These are phyloP conservation scores for Kalmusia sp. DNA, from an alignment of 2,329 filamentous ascomycete genomes.

Conservation along the genomic window DNA sequence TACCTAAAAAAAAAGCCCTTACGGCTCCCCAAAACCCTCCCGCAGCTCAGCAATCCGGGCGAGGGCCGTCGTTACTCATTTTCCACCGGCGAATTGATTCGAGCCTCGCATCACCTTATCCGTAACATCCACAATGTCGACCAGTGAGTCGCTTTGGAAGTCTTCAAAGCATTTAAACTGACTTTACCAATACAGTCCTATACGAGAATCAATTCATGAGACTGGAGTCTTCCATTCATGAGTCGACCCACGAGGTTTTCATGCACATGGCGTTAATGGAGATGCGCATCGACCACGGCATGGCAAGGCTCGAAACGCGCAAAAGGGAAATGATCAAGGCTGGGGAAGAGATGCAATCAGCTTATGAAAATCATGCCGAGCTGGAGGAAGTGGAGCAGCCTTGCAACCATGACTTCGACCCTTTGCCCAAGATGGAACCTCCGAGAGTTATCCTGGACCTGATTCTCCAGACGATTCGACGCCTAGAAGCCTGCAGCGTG, in stretches of 20 bases:
- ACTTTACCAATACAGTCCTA: neutral
- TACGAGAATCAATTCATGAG: slow-evolving; percentile 1
- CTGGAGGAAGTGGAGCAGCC: neutral
- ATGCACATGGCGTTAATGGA: neutral
- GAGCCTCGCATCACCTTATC: neutral
- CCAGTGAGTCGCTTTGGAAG: neutral
- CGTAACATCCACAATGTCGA: slow-evolving; percentile 5
- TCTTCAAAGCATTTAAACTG: too few relatives aligned
- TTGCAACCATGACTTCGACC: neutral
- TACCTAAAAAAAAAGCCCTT: neutral
- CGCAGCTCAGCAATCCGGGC: neutral
- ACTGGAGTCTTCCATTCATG: slow-evolving; percentile 2
- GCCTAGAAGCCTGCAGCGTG: neutral
- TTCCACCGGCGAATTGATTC: neutral
- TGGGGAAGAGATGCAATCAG: neutral
- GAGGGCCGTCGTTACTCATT: neutral
- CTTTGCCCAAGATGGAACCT: neutral
- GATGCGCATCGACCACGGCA: neutral
- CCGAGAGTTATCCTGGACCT: neutral
- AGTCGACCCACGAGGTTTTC: neutral
- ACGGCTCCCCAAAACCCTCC: slow-evolving; percentile 4
- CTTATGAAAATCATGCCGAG: neutral
- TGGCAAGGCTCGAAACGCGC: neutral
- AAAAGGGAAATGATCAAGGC: slow-evolving; percentile 3
- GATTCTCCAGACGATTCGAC: neutral